phyloP scores from a whole-genome alignment of 495 filamentous ascomycete species.

The Choiromyces venosus region DNA sequence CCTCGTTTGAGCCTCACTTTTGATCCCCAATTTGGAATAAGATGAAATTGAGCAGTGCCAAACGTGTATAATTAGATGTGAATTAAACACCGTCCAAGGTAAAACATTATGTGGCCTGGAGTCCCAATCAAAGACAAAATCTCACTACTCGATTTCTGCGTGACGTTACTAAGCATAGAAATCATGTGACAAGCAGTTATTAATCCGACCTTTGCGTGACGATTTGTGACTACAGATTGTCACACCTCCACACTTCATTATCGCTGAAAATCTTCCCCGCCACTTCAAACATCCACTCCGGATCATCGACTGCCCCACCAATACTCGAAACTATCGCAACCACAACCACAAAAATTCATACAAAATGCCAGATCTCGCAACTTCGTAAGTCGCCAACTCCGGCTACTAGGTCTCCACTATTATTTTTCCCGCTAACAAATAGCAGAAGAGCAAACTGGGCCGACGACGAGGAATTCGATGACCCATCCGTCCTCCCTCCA shows the following conservation, averaged over 20 bases:
- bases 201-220: background rate
- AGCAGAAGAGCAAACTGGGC: conserved; percentile 68
- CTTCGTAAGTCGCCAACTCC: background rate
- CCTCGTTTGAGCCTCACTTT: background rate
- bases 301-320: background rate
- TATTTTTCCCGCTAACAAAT: background rate
- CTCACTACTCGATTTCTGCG: background rate
- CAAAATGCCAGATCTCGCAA: background rate
- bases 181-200: background rate
- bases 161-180: background rate
- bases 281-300: background rate
- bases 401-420: background rate
- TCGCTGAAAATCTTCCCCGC: background rate
- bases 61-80: background rate
- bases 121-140: background rate
- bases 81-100: background rate
- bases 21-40: background rate
- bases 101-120: background rate
- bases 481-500: conserved; percentile 72
- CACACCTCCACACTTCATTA: background rate
- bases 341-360: background rate
- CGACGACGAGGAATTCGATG: conserved; percentile 87
- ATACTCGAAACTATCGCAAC: background rate
- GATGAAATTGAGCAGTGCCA: background rate
- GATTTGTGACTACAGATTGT: background rate